A percentile compares a stretch with the other conserved stretches of the same genome.
phyloP scores from a whole-genome alignment of 495 filamentous ascomycete species.

The Penicillium daleae region DNA sequence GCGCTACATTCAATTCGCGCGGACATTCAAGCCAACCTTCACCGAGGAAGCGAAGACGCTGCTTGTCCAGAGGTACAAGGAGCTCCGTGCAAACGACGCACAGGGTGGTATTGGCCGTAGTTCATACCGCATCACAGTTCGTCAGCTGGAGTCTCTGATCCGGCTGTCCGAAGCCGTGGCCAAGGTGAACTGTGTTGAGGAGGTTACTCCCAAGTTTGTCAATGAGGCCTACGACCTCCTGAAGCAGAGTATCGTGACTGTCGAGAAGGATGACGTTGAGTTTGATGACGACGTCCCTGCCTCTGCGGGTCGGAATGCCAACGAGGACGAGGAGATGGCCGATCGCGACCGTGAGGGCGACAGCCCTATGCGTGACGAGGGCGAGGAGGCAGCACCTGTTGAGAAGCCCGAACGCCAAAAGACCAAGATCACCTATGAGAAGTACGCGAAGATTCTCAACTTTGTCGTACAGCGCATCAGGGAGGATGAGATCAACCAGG shows the following conservation, averaged over 20 bases:
- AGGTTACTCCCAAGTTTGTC: slow-evolving; percentile 83
- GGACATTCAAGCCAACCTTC: slow-evolving; percentile 94
- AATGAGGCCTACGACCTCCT: slow-evolving; percentile 88
- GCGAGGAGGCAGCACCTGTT: slow-evolving; percentile 44
- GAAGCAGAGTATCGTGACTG: slow-evolving; percentile 91
- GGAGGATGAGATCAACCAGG: slow-evolving; percentile 68
- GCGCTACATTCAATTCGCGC: slow-evolving; percentile 94
- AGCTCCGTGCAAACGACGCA: slow-evolving; percentile 89
- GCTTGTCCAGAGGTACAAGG: slow-evolving; percentile 94
- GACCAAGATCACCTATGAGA: slow-evolving; percentile 93
- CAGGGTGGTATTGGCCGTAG: slow-evolving; percentile 93
- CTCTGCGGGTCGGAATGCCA: slow-evolving; percentile 8
- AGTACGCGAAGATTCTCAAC: slow-evolving; percentile 90
- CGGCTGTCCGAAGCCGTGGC: slow-evolving; percentile 94
- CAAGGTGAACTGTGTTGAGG: slow-evolving; percentile 94
- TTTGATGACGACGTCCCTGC: slow-evolving; percentile 74
- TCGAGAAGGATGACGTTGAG: slow-evolving; percentile 97
- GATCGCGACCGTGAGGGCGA: slow-evolving; percentile 68
- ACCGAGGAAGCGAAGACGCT: slow-evolving; percentile 80
- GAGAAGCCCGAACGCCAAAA: slow-evolving; percentile 56
- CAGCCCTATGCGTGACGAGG: slow-evolving; percentile 64
- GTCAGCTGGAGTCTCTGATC: slow-evolving; percentile 94
- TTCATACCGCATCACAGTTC: slow-evolving; percentile 93
- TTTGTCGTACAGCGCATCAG: slow-evolving; percentile 79
- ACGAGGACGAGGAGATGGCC: slow-evolving; percentile 45